These are phyloP conservation scores for Malania oleifera DNA, from an alignment of 164 flowering plant species.

Conservation along the genomic window DNA sequence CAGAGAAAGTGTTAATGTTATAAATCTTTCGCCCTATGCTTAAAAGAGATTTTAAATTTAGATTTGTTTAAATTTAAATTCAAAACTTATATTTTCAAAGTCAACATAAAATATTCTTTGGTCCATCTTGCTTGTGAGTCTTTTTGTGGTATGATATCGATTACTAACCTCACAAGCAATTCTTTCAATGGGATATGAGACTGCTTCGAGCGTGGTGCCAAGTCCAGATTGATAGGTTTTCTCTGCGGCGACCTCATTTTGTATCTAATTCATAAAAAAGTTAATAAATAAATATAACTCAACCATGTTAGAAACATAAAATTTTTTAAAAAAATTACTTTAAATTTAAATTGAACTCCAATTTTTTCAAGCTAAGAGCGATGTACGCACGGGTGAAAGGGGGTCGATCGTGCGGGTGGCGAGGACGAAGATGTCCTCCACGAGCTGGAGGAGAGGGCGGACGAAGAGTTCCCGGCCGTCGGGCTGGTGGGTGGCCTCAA, in stretches of 20 bases:
- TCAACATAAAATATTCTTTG: too few species aligned
- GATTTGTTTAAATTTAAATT: too few species aligned
- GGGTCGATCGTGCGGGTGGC: slow-evolving; percentile 12
- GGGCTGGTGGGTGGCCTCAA: slow-evolving; percentile 22
- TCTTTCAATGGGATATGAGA: slow-evolving; percentile 17
- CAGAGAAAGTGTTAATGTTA: too few species aligned
- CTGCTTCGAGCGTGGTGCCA: slow-evolving; percentile 14
- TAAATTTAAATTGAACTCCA: too few species aligned
- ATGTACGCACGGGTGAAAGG: slow-evolving; percentile 1
- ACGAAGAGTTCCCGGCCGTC: slow-evolving; percentile 23
- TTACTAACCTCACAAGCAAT: slow-evolving; percentile 24
- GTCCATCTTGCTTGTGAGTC: too few species aligned
- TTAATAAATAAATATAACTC: neutral
- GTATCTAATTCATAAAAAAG: neutral
- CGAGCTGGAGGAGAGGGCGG: slow-evolving; percentile 17
- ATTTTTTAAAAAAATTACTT: too few species aligned
- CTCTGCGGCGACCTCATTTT: slow-evolving; percentile 12
- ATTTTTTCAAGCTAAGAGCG: too few species aligned
- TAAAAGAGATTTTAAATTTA: too few species aligned
- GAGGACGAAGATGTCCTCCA: slow-evolving; percentile 26
- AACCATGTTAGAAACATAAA: neutral
- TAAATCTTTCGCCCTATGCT: too few species aligned
- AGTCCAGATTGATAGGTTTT: slow-evolving; percentile 9
- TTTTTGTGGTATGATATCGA: too few species aligned
- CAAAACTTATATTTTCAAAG: too few species aligned